Base-by-base conservation (phyloP, 2,329 filamentous ascomycete genomes). In the Periconia macrospinosa region DNA sequence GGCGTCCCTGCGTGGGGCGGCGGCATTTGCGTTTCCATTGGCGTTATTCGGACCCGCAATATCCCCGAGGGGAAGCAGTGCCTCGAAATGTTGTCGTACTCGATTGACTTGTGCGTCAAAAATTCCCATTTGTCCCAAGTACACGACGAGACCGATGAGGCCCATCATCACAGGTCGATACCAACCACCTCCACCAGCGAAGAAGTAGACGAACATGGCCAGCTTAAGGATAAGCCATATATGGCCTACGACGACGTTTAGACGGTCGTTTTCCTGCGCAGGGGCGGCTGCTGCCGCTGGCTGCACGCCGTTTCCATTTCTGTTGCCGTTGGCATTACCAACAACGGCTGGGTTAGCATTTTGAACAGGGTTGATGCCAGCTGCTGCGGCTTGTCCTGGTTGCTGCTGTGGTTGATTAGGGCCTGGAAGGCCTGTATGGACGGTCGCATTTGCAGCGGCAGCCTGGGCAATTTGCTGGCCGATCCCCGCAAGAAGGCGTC, bases 171-270 rank as follows among this genome's bases (percentile, higher is more conserved):
- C 52, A 2, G 77, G 75, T 15, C 70, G 57, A 40, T 78, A 73
- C 55, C 72, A 69, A 61, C 76, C 76, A 27, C 75, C 75, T 18
- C 75, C 70, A 52, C 77, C 77, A 6, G 70, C 79, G 54, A 86
- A 78, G 62, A 87, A 78, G 65, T 84, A 86, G 50, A 81, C 78
- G 62, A 86, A 84, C 53, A 82, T 79, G 53, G 83, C 79, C 18
- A 86, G 68, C 10, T 84, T 80, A 46, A 85, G 70, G 20, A 86
- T 78, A 2, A 86, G 76, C 85, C 85, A 87, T 20, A 81, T 58
- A 23, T 81, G 78, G 17, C 63, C 65, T 1, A 62, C 67, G 14
- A 70, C 50, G 23, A 66, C 63, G 30, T 49, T 60, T 8, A 69
- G 42, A 2, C 65, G 66, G 41, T 70, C 68, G 19, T 68, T 60